Conservation (phyloP, 108 stramenopile species). For the Chaetoceros muelleri region DNA sequence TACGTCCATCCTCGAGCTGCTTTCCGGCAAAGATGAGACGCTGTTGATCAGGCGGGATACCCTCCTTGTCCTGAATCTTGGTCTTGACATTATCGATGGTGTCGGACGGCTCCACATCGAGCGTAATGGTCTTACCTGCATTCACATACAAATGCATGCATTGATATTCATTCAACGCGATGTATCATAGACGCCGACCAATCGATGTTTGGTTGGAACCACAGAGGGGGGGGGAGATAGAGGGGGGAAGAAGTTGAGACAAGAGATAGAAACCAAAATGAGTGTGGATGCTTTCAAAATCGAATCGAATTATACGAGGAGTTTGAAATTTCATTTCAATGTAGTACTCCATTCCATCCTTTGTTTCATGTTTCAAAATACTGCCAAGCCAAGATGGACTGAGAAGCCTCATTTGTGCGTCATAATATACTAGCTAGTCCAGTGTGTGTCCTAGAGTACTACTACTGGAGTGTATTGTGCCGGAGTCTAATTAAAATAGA, state of each 20-base stretch:
- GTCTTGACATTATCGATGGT: constrained; percentile 94
- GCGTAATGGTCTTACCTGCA: constrained; percentile 93
- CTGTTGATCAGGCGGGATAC: constrained; percentile 95
- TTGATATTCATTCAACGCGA: background rate
- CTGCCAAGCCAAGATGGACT: too few relatives aligned
- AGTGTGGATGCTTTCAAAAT: background rate
- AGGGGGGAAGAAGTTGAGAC: background rate
- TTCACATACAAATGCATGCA: background rate
- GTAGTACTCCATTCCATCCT: background rate
- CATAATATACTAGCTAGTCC: background rate
- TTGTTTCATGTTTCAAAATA: background rate
- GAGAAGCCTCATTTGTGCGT: too few relatives aligned
- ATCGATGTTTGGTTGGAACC: background rate
- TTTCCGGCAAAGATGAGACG: constrained; percentile 96
- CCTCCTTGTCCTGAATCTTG: constrained; percentile 96
- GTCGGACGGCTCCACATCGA: constrained; percentile 97
- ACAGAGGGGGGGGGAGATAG: background rate
- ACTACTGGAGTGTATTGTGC: background rate
- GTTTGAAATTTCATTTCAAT: too few relatives aligned
- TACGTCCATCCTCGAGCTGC: constrained; percentile 94
- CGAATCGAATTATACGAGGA: background rate
- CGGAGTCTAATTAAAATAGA: background rate
- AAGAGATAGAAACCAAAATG: background rate
- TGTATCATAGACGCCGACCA: constrained; percentile 6
- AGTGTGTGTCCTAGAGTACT: background rate